phyloP scores from a whole-genome alignment of 2,329 filamentous ascomycete genomes.

The Cladosporium halotolerans region DNA sequence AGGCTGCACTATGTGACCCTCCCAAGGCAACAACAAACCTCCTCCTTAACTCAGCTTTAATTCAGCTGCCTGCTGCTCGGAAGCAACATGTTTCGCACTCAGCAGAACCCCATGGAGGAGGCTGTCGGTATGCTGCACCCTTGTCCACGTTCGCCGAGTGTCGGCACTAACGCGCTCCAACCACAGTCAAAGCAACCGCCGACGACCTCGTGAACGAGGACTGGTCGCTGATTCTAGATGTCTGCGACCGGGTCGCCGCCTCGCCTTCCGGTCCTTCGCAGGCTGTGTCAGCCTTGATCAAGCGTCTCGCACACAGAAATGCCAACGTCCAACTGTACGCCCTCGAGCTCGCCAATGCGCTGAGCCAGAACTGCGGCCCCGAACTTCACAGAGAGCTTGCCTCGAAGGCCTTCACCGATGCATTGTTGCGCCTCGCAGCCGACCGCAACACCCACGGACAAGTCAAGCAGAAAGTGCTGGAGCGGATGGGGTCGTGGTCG shows the following conservation, averaged over 20 bases:
- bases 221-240: slow-evolving; percentile 61
- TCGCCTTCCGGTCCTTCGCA: slow-evolving; percentile 29
- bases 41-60: background rate
- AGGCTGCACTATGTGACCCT: background rate
- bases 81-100: slow-evolving; percentile 41
- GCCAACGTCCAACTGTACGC: slow-evolving; percentile 96
- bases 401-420: slow-evolving; percentile 89
- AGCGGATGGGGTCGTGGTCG: slow-evolving; percentile 93
- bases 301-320: slow-evolving; percentile 84
- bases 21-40: background rate
- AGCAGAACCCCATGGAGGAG: slow-evolving; percentile 57
- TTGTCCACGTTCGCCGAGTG: no score
- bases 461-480: slow-evolving; percentile 93
- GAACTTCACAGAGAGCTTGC: slow-evolving; percentile 84
- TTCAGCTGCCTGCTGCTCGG: slow-evolving; percentile 17
- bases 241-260: slow-evolving; percentile 34
- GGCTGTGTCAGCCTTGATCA: slow-evolving; percentile 82
- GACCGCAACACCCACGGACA: slow-evolving; percentile 93
- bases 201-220: slow-evolving; percentile 89
- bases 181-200: slow-evolving; percentile 77
- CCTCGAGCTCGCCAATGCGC: slow-evolving; percentile 83
- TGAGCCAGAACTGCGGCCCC: slow-evolving; percentile 86
- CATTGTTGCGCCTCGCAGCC: slow-evolving; percentile 79
- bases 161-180: slow-evolving; percentile 21
- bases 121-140: slow-evolving; percentile 49